Conservation (phyloP, 441 rosid species). For the Croton laevigatus region DNA sequence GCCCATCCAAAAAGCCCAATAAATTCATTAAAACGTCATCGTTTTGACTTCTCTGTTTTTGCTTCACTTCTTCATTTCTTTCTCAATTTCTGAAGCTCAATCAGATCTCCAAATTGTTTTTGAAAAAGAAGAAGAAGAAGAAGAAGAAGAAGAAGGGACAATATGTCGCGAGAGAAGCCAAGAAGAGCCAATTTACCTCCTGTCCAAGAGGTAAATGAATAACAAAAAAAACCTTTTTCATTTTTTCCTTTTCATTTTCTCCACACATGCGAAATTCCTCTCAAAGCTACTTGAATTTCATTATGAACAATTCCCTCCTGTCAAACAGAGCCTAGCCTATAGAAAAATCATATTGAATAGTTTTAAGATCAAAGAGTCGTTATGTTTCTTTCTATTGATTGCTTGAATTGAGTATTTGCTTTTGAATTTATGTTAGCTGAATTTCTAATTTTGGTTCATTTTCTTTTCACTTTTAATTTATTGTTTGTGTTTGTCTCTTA, state of each 20-base stretch:
- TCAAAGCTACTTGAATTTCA: not conserved
- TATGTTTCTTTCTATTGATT: not conserved
- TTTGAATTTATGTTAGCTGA: not conserved
- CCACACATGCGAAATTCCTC: not conserved
- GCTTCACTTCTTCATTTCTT: not conserved
- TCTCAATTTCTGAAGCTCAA: not conserved
- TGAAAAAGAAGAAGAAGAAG: not conserved
- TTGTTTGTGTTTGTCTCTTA: too few relatives aligned
- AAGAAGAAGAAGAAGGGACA: constrained; percentile 16
- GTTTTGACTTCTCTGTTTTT: not conserved
- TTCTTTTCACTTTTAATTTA: too few relatives aligned
- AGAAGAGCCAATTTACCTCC: constrained; percentile 61
- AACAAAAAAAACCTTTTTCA: not conserved
- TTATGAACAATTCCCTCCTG: not conserved
- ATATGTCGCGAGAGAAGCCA: constrained; percentile 66
- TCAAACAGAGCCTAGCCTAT: not conserved
- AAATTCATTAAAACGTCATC: not conserved
- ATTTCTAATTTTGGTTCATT: too few relatives aligned
- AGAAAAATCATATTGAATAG: not conserved
- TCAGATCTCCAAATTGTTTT: not conserved
- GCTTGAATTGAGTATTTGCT: not conserved
- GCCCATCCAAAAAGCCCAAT: constrained; percentile 2
- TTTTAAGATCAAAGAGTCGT: not conserved
- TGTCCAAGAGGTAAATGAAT: constrained; percentile 58
- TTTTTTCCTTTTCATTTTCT: not conserved